Evolutionary conservation across 1,139 yeast species (phyloP).

Genomic region (Meyerozyma carpophila): DNA sequence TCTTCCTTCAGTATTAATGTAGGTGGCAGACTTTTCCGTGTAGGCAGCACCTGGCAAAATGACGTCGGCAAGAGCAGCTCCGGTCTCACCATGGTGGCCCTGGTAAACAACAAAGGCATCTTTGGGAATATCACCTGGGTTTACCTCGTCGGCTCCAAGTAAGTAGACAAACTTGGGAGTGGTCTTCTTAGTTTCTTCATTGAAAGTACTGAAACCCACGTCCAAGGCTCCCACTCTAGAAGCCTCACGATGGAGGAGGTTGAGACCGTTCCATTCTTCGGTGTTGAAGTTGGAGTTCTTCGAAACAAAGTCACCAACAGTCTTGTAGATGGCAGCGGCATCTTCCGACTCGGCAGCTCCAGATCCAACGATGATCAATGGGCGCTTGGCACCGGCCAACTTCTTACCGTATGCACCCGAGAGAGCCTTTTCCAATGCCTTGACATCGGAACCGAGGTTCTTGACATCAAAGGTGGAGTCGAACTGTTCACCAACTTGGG

Average conservation of each 20-base stretch:
- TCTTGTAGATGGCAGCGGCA: constrained; percentile 55
- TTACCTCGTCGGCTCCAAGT: constrained; percentile 80
- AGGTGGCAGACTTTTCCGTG: constrained; percentile 86
- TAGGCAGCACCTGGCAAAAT: constrained; percentile 85
- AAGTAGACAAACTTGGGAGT: constrained; percentile 75
- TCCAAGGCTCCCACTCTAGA: constrained; percentile 84
- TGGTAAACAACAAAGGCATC: constrained; percentile 88
- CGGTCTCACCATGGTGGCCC: constrained; percentile 90
- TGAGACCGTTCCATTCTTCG: constrained; percentile 78
- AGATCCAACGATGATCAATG: constrained; percentile 79
- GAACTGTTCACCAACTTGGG: constrained; percentile 70
- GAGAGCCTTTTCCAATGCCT: constrained; percentile 56
- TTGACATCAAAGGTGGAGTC: constrained; percentile 70
- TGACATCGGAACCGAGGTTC: constrained; percentile 59
- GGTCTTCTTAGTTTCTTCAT: constrained; percentile 42
- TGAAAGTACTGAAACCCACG: constrained; percentile 65
- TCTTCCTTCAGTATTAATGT: constrained; percentile 88
- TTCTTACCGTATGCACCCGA: constrained; percentile 67
- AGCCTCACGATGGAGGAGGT: constrained; percentile 80
- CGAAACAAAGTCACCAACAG: constrained; percentile 59
- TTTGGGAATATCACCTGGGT: constrained; percentile 64
- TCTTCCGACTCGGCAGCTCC: constrained; percentile 71
- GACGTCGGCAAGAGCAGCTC: constrained; percentile 87
- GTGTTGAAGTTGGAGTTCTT: constrained; percentile 59
- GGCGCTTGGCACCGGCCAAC: constrained; percentile 62